These are phyloP conservation scores for Taphrina deformans DNA, from an alignment of 1,139 yeast genomes.

Conservation along the genomic window DNA sequence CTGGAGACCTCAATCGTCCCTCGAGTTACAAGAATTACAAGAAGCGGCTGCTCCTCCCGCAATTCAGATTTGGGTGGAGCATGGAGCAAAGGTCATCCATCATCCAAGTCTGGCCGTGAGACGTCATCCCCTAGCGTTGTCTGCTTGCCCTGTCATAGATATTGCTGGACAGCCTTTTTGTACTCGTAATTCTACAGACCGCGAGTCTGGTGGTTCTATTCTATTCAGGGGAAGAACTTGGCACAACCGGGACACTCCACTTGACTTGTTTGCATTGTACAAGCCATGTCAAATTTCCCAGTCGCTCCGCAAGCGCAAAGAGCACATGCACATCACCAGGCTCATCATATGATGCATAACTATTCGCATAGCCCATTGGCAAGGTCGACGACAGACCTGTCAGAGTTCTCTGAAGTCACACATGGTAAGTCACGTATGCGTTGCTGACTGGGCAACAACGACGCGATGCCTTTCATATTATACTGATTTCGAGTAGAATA, in stretches of 20 bases:
- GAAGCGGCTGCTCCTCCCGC: not conserved
- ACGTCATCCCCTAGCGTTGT: not conserved
- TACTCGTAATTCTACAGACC: no score
- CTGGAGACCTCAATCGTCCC: no score
- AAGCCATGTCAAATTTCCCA: slow-evolving; percentile 6
- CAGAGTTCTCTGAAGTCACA: slow-evolving; percentile 12
- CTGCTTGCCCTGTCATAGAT: no score
- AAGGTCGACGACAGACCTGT: slow-evolving; percentile 9
- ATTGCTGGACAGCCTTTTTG: no score
- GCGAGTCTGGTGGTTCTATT: no score
- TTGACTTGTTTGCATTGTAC: not conserved
- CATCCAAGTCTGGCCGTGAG: not conserved
- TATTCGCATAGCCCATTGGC: slow-evolving; percentile 14
- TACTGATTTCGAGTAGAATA: slow-evolving; percentile 1
- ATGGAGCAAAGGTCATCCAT: not conserved
- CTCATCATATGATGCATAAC: slow-evolving; percentile 11
- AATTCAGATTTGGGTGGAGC: not conserved
- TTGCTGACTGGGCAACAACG: not conserved
- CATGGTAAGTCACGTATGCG: not conserved
- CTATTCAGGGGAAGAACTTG: no score
- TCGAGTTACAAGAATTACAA: not conserved
- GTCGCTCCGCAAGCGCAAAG: slow-evolving; percentile 16
- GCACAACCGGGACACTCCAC: no score
- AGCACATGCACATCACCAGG: slow-evolving; percentile 4
- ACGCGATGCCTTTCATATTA: no score